Conservation (phyloP, 2,329 filamentous ascomycete species). For the Sphaerostilbella broomeana region DNA sequence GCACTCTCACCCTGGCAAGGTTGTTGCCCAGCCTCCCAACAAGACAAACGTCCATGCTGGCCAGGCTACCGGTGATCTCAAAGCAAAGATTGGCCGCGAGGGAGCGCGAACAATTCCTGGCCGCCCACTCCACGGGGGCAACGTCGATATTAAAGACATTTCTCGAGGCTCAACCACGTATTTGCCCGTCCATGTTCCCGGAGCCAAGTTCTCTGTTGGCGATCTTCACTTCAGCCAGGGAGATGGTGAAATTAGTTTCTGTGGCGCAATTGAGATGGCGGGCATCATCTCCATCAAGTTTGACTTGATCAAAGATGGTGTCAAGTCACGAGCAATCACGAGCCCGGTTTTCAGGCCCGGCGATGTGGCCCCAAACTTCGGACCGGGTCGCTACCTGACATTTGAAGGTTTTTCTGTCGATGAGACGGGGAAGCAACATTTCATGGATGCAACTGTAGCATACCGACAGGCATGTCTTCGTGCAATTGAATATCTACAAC, state of each 20-base stretch:
- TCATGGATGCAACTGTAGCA: constrained; percentile 77
- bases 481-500: constrained; percentile 31
- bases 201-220: constrained; percentile 85
- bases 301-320: constrained; percentile 75
- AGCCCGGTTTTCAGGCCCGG: constrained; percentile 81
- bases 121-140: constrained; percentile 79
- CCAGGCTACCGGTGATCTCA: constrained; percentile 48
- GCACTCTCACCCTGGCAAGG: constrained; percentile 55
- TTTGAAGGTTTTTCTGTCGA: constrained; percentile 80
- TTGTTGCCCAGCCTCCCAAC: constrained; percentile 70
- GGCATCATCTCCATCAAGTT: constrained; percentile 88
- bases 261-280: constrained; percentile 89
- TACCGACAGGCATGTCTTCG: constrained; percentile 74
- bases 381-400: constrained; percentile 55
- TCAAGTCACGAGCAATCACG: constrained; percentile 68
- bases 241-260: constrained; percentile 86
- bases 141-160: constrained; percentile 87
- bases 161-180: constrained; percentile 75
- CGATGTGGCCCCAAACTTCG: constrained; percentile 82
- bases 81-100: constrained; percentile 63
- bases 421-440: constrained; percentile 81
- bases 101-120: constrained; percentile 82
- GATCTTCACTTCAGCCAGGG: constrained; percentile 79
- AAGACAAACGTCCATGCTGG: constrained; percentile 69
- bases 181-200: constrained; percentile 76